Evolutionary conservation across 2,329 filamentous ascomycete species (phyloP).

Genomic region (Scedosporium apiospermum): DNA sequence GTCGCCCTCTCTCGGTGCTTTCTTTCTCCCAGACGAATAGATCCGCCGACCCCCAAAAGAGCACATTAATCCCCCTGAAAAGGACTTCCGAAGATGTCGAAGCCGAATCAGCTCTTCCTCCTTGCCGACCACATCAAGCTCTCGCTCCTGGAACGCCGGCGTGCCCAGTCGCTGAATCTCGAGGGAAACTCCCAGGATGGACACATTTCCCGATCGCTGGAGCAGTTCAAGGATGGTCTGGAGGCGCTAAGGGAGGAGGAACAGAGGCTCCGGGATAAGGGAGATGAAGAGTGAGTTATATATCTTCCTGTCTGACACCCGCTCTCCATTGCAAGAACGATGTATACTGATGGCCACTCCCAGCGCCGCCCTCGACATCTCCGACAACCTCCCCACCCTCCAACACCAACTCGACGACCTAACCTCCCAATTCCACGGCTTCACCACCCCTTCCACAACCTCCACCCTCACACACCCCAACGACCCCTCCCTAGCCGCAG

Average conservation of each 20-base stretch:
- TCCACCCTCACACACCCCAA: slow-evolving; percentile 52
- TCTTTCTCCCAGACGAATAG: too few species aligned
- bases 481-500: slow-evolving; percentile 48
- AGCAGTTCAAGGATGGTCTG: slow-evolving; percentile 76
- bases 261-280: slow-evolving; percentile 51
- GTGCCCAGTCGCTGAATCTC: slow-evolving; percentile 71
- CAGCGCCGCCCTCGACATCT: slow-evolving; percentile 39
- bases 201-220: slow-evolving; percentile 79
- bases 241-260: slow-evolving; percentile 57
- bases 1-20: too few species aligned
- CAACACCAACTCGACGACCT: slow-evolving; percentile 69
- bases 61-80: too few species aligned
- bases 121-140: slow-evolving; percentile 96
- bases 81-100: slow-evolving; percentile 33
- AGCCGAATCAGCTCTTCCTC: slow-evolving; percentile 72
- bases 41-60: too few species aligned
- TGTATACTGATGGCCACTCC: background rate
- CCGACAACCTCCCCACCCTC: slow-evolving; percentile 58
- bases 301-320: too few species aligned
- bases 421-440: slow-evolving; percentile 69
- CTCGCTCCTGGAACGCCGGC: slow-evolving; percentile 83
- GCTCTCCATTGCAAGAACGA: too few species aligned
- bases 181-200: slow-evolving; percentile 75
- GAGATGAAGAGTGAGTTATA: slow-evolving; percentile 49
- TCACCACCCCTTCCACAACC: slow-evolving; percentile 38